Evolutionary conservation across 2,329 filamentous ascomycete species (phyloP).

Genomic region (Aphanocladium album): DNA sequence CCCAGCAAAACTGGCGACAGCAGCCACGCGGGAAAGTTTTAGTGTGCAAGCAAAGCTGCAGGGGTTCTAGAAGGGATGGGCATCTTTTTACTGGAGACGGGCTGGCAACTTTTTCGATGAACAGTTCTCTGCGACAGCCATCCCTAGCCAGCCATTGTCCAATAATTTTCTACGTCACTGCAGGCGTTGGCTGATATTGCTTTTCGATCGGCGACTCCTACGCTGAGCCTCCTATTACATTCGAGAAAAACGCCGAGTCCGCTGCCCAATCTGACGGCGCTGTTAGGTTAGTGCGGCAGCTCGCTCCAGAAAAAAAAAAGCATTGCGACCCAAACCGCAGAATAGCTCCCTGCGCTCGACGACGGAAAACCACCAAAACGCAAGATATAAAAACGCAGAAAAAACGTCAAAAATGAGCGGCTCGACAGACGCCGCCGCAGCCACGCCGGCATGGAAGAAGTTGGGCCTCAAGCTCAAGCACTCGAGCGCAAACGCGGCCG

Average conservation of each 20-base stretch:
- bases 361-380: not conserved
- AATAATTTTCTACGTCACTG: not conserved
- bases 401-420: constrained; percentile 10
- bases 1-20: not conserved
- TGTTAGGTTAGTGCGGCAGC: constrained; percentile 1
- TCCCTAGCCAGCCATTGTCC: not conserved
- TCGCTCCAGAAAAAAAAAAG: constrained; percentile 9
- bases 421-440: not conserved
- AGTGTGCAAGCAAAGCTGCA: not conserved
- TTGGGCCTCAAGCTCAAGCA: constrained; percentile 58
- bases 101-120: not conserved
- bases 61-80: not conserved
- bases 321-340: constrained; percentile 3
- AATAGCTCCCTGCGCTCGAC: not conserved
- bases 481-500: constrained; percentile 6
- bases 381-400: not conserved
- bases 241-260: not conserved
- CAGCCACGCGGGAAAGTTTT: not conserved
- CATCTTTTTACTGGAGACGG: not conserved
- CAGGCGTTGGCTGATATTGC: not conserved
- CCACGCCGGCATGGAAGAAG: constrained; percentile 53
- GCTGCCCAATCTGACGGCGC: not conserved
- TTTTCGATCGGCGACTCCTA: not conserved
- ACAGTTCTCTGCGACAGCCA: not conserved
- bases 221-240: not conserved